Conservation (phyloP, 2,329 filamentous ascomycete genomes). For the Seiridium cupressi region DNA sequence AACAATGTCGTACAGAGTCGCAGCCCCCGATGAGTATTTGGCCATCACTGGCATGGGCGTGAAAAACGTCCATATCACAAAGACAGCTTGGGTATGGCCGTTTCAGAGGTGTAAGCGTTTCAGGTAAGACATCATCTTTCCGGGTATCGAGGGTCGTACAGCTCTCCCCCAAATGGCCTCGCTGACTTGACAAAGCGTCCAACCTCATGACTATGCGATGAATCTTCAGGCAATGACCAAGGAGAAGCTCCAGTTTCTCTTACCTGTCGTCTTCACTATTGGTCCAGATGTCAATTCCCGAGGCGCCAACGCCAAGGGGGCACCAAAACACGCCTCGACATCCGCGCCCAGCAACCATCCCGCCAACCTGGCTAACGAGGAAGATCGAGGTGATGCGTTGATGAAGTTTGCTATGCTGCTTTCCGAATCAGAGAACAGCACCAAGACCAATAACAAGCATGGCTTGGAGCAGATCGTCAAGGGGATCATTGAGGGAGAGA, state of each 20-base stretch:
- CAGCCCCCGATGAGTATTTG: slow-evolving; percentile 79
- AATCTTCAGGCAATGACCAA: slow-evolving; percentile 84
- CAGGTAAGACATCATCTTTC: slow-evolving; percentile 9
- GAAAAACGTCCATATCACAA: slow-evolving; percentile 72
- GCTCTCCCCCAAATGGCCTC: background rate
- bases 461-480: slow-evolving; percentile 85
- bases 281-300: slow-evolving; percentile 71
- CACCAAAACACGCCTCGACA: slow-evolving; percentile 9
- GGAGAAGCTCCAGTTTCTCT: slow-evolving; percentile 80
- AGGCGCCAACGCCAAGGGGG: slow-evolving; percentile 39
- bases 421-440: slow-evolving; percentile 55
- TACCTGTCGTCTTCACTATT: slow-evolving; percentile 84
- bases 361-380: slow-evolving; percentile 28
- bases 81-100: slow-evolving; percentile 71
- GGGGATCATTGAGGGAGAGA: slow-evolving; percentile 88
- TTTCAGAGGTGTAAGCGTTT: slow-evolving; percentile 65
- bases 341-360: slow-evolving; percentile 7
- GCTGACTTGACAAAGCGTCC: slow-evolving; percentile 49
- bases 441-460: slow-evolving; percentile 35
- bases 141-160: background rate
- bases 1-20: slow-evolving; percentile 64
- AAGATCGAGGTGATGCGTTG: slow-evolving; percentile 61
- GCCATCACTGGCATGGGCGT: slow-evolving; percentile 81
- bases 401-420: slow-evolving; percentile 82
- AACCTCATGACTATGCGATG: slow-evolving; percentile 80